These are phyloP conservation scores for Aspergillus sp. DNA, from an alignment of 2,329 filamentous ascomycete genomes.

Conservation along the genomic window DNA sequence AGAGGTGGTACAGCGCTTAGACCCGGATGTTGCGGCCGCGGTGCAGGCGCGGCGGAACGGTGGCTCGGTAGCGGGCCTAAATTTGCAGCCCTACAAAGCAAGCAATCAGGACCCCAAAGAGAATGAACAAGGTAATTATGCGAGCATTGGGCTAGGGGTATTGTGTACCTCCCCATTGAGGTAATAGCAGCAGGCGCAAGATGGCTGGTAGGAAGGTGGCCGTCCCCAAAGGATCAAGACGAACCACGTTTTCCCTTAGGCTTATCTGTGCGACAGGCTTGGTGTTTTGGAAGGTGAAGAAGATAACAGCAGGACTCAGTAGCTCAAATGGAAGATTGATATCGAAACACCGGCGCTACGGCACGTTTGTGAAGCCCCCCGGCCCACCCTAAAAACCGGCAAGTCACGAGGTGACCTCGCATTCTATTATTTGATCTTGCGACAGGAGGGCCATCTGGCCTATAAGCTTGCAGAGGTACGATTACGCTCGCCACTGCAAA, in stretches of 20 bases:
- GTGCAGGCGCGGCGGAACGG: constrained; percentile 12
- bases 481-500: constrained; percentile 36
- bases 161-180: constrained; percentile 59
- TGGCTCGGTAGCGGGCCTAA: constrained; percentile 10
- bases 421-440: too few species aligned
- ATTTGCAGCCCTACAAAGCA: constrained; percentile 16
- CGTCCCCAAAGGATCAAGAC: constrained; percentile 50
- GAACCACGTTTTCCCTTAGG: not conserved
- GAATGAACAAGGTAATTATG: constrained; percentile 56
- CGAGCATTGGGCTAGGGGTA: constrained; percentile 53
- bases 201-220: constrained; percentile 54
- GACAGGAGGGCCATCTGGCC: too few species aligned
- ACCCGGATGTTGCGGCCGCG: constrained; percentile 12
- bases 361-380: too few species aligned
- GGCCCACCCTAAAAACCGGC: constrained; percentile 25
- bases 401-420: too few species aligned
- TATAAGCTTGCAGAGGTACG: constrained; percentile 26
- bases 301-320: not conserved
- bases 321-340: not conserved
- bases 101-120: constrained; percentile 47
- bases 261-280: constrained; percentile 33
- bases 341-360: constrained; percentile 52
- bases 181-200: constrained; percentile 56
- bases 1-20: constrained; percentile 10
- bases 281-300: not conserved